Evolutionary conservation across 495 filamentous ascomycete species (phyloP), one percentile per base, ranked within the genome.

Genomic region (Usnea hakonensis): DNA sequence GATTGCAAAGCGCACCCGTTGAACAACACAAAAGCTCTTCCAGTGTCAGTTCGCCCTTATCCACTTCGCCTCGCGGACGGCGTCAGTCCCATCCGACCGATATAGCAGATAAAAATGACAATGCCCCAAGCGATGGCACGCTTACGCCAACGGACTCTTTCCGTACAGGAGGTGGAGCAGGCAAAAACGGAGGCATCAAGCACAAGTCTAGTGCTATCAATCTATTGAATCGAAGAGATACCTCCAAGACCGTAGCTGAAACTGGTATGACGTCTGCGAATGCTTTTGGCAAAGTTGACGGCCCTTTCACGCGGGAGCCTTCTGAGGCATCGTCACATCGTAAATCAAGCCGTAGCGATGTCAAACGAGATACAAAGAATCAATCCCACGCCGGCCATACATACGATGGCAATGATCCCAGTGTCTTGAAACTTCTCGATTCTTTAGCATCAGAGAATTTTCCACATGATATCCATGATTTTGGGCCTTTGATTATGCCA

Each of bases 401-500:
- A 0, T 97, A 97, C 69, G 74, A 77, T n/a, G 94, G 93, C 4
- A 88, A 91, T 70, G 91, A 99, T 67, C 95, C 93, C 9, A 88
- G 81, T 57, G 86, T 97, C 19, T 75, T 97, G 53, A 88, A 83
- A 67, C 85, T 97, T 72, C 78, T 99, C 5, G 89, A 97, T 69
- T 83, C 85, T 37, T 87, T 97, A 68, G 96, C 91, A 69, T 79
- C 92, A 5, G 91, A 96, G 60, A 95, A 92, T 65, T 95, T 90
- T 70, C 91, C 94, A 0, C 85, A 83, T 33, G 93, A 95, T 67
- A 64, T 81, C 28, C 76, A 79, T 58, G 80, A 83, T 57, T 78
- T 91, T 28, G 93, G 95, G 0, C 93, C 94, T 2, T 77, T 85
- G 57, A 88, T 99, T 23, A 85, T 87, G 37, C 88, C 91, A 19